Percentiles rank a stretch among this genome's conserved stretches.
These are phyloP conservation scores for Asparagopsis taxiformis DNA, from an alignment of 31 red algal genomes.

Conservation along the genomic window DNA sequence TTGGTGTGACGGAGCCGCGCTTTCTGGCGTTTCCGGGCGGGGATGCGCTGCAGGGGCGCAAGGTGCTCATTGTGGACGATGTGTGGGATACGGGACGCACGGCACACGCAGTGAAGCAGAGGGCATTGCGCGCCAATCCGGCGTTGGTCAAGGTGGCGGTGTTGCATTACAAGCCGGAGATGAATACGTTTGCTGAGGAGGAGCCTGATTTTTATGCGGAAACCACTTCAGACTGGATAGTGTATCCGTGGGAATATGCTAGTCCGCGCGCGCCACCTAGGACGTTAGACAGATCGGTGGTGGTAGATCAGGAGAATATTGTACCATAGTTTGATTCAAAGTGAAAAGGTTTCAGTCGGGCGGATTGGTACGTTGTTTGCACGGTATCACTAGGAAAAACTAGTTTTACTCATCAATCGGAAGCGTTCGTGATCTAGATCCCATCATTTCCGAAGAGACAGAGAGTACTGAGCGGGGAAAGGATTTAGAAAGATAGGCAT, in stretches of 20 bases:
- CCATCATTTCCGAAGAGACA: too few relatives aligned
- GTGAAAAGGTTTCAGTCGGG: background rate
- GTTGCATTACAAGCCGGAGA: constrained; percentile 91
- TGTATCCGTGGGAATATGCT: constrained; percentile 89
- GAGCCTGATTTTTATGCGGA: constrained; percentile 76
- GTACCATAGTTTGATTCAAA: background rate
- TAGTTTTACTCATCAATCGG: too few relatives aligned
- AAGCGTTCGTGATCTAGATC: too few relatives aligned
- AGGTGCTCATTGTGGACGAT: constrained; percentile 94
- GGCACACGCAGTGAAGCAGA: constrained; percentile 57
- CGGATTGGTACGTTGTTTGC: background rate
- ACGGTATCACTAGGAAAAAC: constrained; percentile 11
- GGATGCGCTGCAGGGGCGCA: constrained; percentile 52
- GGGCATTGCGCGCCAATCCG: constrained; percentile 56
- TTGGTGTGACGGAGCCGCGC: constrained; percentile 83
- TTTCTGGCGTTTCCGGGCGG: constrained; percentile 83
- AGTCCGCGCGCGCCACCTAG: constrained; percentile 31
- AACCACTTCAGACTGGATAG: constrained; percentile 70
- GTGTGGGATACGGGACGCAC: constrained; percentile 96
- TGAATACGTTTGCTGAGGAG: constrained; percentile 31
- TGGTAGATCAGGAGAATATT: background rate
- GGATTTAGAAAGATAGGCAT: constrained; percentile 11
- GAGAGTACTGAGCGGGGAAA: too few relatives aligned
- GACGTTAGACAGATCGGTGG: too few relatives aligned
- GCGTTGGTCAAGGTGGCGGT: constrained; percentile 59